Conservation (phyloP, 164 flowering plant species). For the Annona cherimola region DNA sequence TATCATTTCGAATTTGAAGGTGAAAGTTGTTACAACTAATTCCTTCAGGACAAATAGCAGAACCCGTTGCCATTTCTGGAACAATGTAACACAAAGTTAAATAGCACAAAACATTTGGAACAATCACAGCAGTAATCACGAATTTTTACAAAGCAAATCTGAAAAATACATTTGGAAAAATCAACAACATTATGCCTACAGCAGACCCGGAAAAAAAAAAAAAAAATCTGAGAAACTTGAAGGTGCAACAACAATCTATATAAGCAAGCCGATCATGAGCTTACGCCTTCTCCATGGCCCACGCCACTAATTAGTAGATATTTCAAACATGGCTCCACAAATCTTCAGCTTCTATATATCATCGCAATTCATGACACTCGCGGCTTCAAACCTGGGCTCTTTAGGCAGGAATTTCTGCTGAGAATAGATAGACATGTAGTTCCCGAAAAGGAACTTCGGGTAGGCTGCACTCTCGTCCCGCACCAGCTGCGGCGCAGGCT, state of each 20-base stretch:
- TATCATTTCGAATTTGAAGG: no score
- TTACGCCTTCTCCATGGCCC: not conserved
- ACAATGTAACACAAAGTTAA: no score
- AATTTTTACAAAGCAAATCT: not conserved
- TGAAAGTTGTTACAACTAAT: no score
- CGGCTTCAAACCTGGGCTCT: constrained; percentile 87
- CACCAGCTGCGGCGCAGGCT: constrained; percentile 58
- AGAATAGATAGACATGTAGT: constrained; percentile 77
- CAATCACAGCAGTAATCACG: not conserved
- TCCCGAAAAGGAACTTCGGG: constrained; percentile 80
- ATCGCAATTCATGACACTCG: constrained; percentile 11
- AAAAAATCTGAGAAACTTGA: not conserved
- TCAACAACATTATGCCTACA: no score
- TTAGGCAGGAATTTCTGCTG: constrained; percentile 84
- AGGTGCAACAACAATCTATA: not conserved
- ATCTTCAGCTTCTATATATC: not conserved
- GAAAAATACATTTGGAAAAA: not conserved
- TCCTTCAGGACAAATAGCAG: no score
- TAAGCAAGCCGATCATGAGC: not conserved
- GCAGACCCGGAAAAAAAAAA: not conserved
- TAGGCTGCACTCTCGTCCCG: constrained; percentile 19
- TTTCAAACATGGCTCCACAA: not conserved
- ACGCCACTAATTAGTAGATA: not conserved
- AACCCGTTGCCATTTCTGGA: no score
- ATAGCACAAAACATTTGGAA: not conserved